Evolutionary conservation across 2,329 filamentous ascomycete species (phyloP).

Genomic region (Trichophaea hybrida): DNA sequence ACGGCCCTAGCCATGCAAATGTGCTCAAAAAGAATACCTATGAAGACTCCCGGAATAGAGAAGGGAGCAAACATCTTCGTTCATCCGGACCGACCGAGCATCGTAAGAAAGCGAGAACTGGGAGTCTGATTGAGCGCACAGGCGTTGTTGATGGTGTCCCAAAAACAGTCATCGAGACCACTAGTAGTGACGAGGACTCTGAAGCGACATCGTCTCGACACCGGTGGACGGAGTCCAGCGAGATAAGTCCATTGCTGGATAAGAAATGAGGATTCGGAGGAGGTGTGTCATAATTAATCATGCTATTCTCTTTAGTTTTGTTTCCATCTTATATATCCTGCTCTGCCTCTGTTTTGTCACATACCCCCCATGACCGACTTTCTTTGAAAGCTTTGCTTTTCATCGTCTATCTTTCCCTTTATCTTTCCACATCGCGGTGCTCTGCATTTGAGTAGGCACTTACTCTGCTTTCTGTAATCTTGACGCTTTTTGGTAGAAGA

Average conservation of each 20-base stretch:
- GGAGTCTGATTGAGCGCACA: conserved; percentile 67
- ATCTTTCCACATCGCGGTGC: too few species aligned
- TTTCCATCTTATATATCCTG: too few species aligned
- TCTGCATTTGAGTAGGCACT: too few species aligned
- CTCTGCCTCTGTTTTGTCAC: too few species aligned
- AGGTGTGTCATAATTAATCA: too few species aligned
- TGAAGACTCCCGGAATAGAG: background rate
- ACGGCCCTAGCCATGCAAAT: background rate
- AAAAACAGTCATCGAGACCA: conserved; percentile 62
- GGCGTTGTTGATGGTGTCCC: conserved; percentile 58
- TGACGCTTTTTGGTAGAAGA: too few species aligned
- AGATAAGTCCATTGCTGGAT: conserved; percentile 18
- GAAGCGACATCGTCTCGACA: conserved; percentile 2
- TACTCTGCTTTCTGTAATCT: too few species aligned
- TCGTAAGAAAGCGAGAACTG: conserved; percentile 37
- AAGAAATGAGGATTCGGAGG: background rate
- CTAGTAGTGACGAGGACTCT: conserved; percentile 35
- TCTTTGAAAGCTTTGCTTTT: too few species aligned
- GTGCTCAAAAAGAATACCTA: background rate
- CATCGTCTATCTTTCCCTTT: too few species aligned
- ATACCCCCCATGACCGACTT: too few species aligned
- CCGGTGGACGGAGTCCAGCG: background rate
- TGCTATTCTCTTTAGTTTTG: too few species aligned
- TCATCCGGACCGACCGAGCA: background rate
- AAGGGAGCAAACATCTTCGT: background rate